These are phyloP conservation scores for Blastocystis sp. DNA, from an alignment of 352 stramenopile species.

Conservation along the genomic window DNA sequence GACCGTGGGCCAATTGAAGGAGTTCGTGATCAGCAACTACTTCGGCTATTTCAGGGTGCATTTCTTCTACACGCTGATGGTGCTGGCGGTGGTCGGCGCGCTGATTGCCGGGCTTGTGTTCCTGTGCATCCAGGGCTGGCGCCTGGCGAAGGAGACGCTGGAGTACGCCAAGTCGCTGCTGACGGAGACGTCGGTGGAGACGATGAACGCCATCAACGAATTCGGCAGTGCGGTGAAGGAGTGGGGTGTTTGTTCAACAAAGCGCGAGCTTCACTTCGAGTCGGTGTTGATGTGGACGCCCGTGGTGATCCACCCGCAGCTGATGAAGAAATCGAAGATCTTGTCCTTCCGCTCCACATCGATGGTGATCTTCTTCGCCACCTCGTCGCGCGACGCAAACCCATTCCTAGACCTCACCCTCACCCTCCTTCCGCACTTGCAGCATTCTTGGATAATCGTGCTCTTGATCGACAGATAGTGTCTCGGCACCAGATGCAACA, in stretches of 20 bases:
- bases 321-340: slow-evolving; percentile 85
- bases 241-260: neutral
- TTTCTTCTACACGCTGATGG: slow-evolving; percentile 25
- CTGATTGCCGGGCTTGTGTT: slow-evolving; percentile 15
- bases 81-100: neutral
- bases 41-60: slow-evolving; percentile 43
- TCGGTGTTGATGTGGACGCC: neutral
- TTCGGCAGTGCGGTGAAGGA: slow-evolving; percentile 20
- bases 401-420: slow-evolving; percentile 78
- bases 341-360: slow-evolving; percentile 75
- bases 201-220: slow-evolving; percentile 56
- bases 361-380: slow-evolving; percentile 57
- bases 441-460: slow-evolving; percentile 79
- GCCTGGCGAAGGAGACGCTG: slow-evolving; percentile 51
- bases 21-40: slow-evolving; percentile 17
- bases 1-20: neutral
- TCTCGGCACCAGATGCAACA: slow-evolving; percentile 84
- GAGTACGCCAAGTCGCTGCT: slow-evolving; percentile 62
- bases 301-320: slow-evolving; percentile 79
- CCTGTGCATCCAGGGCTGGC: slow-evolving; percentile 8
- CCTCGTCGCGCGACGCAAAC: neutral
- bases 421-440: neutral
- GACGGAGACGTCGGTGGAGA: slow-evolving; percentile 30
- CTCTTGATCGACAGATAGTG: slow-evolving; percentile 92
- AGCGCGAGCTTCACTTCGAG: neutral